Evolutionary conservation across 306 rosid genomes (phyloP), one percentile per base, ranked within the genome.

Genomic region (Geum urbanum): DNA sequence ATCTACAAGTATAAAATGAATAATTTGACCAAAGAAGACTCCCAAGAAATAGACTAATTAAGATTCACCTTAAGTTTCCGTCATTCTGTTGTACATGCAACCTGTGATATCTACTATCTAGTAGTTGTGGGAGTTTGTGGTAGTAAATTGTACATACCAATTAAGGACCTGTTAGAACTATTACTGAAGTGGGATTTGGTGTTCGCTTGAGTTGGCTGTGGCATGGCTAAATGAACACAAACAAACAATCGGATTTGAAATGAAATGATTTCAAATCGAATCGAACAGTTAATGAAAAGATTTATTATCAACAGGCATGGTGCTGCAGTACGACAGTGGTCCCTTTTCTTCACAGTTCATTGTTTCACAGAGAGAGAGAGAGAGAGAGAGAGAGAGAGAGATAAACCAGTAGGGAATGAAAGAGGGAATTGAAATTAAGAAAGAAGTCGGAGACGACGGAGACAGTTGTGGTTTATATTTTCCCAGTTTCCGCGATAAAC

Each of bases 391-490:
- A 54, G 8, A 13, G 5, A 49, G 19, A 15, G 54, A 51, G 22
- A 27, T 27, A 27, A 27, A 27, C 32, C 32, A 27, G 32, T 27
- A 27, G 32, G 32, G 32, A 27, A 27, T 27, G 32, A 57, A 8
- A 24, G 39, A 57, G 8, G 10, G 8, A 56, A 1, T 20, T 6
- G 22, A 24, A n/a, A n/a, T n/a, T n/a, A 19, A 9, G 50, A 46
- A 46, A 0, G 50, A 46, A 46, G 15, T 11, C 1, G 50, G 45
- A 49, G 32, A 27, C 32, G 82, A 74, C 69, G 74, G 75, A 68
- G 78, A 82, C 72, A 71, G 67, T 72, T 74, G 80, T 80, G 84
- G 80, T 76, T 64, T 78, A 51, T 20, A 63, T 74, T 64, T 15
- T 68, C 41, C 69, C 73, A 59, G 35, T 51, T 50, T 62, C 79